Conservation (phyloP, 2,329 filamentous ascomycete genomes). For the Exophiala mesophila region DNA sequence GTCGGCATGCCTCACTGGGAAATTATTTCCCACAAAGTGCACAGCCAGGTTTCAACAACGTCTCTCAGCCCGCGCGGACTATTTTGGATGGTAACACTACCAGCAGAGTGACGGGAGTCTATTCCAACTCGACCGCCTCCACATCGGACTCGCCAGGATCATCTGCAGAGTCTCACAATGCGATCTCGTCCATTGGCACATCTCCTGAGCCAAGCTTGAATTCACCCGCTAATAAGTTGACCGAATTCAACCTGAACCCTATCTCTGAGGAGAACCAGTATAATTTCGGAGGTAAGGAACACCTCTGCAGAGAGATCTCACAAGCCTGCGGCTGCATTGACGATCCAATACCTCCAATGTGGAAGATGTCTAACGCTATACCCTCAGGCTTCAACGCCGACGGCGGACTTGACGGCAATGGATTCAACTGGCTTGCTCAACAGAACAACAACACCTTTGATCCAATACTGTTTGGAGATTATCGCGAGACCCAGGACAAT, state of each 20-base stretch:
- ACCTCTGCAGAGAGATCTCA: conserved; percentile 41
- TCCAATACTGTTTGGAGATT: conserved; percentile 84
- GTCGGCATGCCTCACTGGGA: conserved; percentile 37
- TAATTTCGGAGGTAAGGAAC: conserved; percentile 36
- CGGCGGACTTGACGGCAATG: conserved; percentile 39
- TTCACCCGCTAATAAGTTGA: conserved; percentile 38
- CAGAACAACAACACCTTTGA: conserved; percentile 61
- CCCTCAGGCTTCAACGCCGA: conserved; percentile 19
- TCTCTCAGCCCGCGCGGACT: conserved; percentile 26
- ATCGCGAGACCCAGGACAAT: conserved; percentile 83
- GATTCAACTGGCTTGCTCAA: conserved; percentile 38
- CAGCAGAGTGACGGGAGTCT: conserved; percentile 25
- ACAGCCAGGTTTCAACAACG: conserved; percentile 7
- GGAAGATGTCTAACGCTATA: conserved; percentile 21
- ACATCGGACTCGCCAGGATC: conserved; percentile 45
- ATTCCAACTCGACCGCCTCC: conserved; percentile 33
- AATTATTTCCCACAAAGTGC: conserved; percentile 40
- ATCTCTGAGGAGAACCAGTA: conserved; percentile 29
- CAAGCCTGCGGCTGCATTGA: conserved; percentile 41
- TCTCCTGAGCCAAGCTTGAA: conserved; percentile 44
- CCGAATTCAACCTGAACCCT: conserved; percentile 31
- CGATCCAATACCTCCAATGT: conserved; percentile 29
- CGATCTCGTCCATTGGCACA: conserved; percentile 46
- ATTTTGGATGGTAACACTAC: conserved; percentile 30
- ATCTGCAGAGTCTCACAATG: conserved; percentile 44